Conservation (phyloP, 2,329 filamentous ascomycete species). For the Calonectria pseudoturangicola region DNA sequence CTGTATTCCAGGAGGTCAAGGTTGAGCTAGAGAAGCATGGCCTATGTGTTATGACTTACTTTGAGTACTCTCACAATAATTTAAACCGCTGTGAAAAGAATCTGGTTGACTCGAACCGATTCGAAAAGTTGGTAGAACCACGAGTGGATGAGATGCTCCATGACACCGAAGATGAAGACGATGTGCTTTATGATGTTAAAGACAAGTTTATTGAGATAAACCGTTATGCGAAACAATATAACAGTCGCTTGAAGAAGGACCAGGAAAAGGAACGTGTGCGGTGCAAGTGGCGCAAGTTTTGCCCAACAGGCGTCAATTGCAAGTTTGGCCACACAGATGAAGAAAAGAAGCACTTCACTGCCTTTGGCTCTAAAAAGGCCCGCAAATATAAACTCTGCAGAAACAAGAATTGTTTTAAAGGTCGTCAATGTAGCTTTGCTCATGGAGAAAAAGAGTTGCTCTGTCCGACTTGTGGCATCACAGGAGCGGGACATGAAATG, state of each 20-base stretch:
- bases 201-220: constrained; percentile 5
- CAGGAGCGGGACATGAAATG: constrained; percentile 13
- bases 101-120: neutral
- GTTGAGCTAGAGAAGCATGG: neutral
- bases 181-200: neutral
- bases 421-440: constrained; percentile 8
- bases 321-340: constrained; percentile 20
- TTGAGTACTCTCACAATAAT: constrained; percentile 17
- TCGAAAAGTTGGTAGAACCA: constrained; percentile 1
- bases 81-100: neutral
- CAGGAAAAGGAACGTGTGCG: constrained; percentile 21
- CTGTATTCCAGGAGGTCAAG: constrained; percentile 2
- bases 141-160: neutral
- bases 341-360: constrained; percentile 11
- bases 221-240: neutral
- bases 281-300: constrained; percentile 17
- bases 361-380: constrained; percentile 13
- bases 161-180: neutral
- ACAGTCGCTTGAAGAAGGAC: constrained; percentile 18
- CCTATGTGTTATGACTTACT: constrained; percentile 13
- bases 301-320: neutral
- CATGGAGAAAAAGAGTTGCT: neutral
- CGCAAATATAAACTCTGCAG: constrained; percentile 17
- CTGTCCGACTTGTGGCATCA: neutral
- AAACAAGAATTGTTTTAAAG: constrained; percentile 14